phyloP scores from a whole-genome alignment of 176 grass and related monocot species.

The Leersia perrieri region DNA sequence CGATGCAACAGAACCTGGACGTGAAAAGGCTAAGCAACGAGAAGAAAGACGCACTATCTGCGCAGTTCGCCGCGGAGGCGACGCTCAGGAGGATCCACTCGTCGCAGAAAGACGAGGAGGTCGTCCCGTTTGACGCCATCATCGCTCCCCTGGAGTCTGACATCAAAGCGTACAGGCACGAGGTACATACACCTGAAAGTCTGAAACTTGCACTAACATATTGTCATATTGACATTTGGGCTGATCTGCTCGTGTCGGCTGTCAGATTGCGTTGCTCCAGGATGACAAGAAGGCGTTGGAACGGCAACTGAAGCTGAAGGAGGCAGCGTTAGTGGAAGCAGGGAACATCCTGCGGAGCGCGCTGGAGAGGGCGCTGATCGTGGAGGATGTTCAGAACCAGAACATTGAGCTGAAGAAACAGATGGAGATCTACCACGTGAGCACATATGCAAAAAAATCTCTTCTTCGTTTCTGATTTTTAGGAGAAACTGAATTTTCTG shows the following conservation, averaged over 20 bases:
- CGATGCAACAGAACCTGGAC: conserved; percentile 68
- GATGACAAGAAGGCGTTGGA: conserved; percentile 88
- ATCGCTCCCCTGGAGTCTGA: conserved; percentile 82
- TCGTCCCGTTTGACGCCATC: conserved; percentile 71
- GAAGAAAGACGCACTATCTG: conserved; percentile 71
- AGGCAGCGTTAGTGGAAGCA: conserved; percentile 77
- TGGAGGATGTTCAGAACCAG: conserved; percentile 83
- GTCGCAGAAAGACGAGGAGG: conserved; percentile 72
- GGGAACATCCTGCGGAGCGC: conserved; percentile 66
- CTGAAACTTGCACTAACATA: background rate
- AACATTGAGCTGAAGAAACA: conserved; percentile 76
- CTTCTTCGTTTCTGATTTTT: background rate
- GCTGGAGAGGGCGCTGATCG: conserved; percentile 82
- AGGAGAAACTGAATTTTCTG: conserved; percentile 5
- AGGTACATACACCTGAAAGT: conserved; percentile 46
- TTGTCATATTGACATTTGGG: background rate
- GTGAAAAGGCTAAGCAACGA: conserved; percentile 68
- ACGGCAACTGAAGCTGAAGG: conserved; percentile 75
- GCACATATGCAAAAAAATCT: background rate
- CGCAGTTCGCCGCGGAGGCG: conserved; percentile 79
- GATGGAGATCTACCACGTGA: conserved; percentile 89
- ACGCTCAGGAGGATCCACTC: conserved; percentile 72
- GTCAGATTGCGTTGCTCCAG: conserved; percentile 71
- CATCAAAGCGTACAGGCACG: conserved; percentile 65
- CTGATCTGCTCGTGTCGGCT: background rate